Percentiles rank a stretch among this genome's conserved stretches.
phyloP scores from a whole-genome alignment of 345 rosid species.

The Euclidium syriacum region DNA sequence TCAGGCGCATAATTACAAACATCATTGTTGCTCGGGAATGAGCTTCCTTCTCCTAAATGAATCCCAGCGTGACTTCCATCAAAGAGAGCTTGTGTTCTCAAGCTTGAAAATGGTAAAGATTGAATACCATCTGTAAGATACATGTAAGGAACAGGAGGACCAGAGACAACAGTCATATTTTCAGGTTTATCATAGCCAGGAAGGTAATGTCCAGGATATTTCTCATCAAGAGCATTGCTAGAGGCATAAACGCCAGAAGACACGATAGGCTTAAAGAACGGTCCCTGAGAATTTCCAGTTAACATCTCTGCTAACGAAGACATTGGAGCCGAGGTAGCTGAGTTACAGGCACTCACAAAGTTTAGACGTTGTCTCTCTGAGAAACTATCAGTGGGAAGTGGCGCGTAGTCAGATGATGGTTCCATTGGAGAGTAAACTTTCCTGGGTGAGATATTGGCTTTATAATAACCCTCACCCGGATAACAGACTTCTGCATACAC shows the following conservation, averaged over 20 bases:
- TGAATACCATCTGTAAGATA: conserved; percentile 24
- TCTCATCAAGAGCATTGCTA: conserved; percentile 17
- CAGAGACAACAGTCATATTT: conserved; percentile 24
- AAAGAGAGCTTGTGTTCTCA: conserved; percentile 28
- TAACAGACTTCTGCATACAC: conserved; percentile 39
- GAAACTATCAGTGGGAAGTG: conserved; percentile 23
- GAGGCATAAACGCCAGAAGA: conserved; percentile 14
- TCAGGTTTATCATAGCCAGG: conserved; percentile 29
- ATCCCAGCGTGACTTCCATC: conserved; percentile 35
- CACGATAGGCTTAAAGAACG: conserved; percentile 19
- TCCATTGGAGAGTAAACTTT: conserved; percentile 29
- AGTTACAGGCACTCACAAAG: conserved; percentile 27
- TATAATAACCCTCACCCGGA: conserved; percentile 27
- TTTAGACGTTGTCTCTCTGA: conserved; percentile 29
- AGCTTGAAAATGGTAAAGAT: conserved; percentile 21
- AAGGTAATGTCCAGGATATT: conserved; percentile 10
- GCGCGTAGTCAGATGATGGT: conserved; percentile 31
- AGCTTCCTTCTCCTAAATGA: conserved; percentile 30
- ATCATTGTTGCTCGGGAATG: conserved; percentile 24
- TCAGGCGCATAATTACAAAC: conserved; percentile 28
- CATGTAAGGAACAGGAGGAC: conserved; percentile 13
- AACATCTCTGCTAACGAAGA: conserved; percentile 35
- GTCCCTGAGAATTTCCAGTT: conserved; percentile 27
- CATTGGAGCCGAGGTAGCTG: conserved; percentile 28
- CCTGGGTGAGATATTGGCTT: conserved; percentile 28